Evolutionary conservation across 805 yeast species (phyloP), one percentile per base, ranked within the genome.

Genomic region (Jamesozyma jinghongensis): DNA sequence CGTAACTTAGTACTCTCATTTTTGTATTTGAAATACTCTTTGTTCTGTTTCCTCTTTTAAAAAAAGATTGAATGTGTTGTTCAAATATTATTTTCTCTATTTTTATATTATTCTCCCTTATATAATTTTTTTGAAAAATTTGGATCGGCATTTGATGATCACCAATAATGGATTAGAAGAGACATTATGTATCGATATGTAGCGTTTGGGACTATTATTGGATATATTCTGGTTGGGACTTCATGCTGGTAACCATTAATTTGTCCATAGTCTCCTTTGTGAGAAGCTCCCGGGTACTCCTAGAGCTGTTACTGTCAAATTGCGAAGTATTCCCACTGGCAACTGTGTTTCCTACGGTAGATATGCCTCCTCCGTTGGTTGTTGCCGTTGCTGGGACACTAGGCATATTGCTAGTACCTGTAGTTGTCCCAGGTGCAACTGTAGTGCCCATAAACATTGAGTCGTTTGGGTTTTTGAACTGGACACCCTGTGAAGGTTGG

Each of bases 401-500:
- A 3, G 37, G 16, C 31, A 6, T 22, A 22, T 22, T 22, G 34
- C 28, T 14, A 35, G 29, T 5, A 36, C 32, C 16, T 13, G 26
- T 18, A n/a, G n/a, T n/a, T n/a, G n/a, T n/a, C n/a, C n/a, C n/a
- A n/a, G n/a, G n/a, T 7, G 28, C 14, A 4, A 19, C 22, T 19
- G 25, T 20, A 4, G 29, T 14, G 26, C 34, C 34, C 8, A 34
- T 32, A n/a, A 41, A 31, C 1, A 45, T n/a, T 25, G 38, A 16
- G 3, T 22, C 14, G 19, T 25, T 29, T 26, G 41, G 14, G 5
- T 40, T 28, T 6, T 14, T 51, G 31, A 56, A 52, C 18, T 49
- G 52, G 6, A 54, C 54, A n/a, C 86, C 86, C 40, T 71, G 72
- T 1, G 81, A 68, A 0, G 84, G 80, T 5, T 77, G 70, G 52